Conservation (phyloP, 108 stramenopile species). For the Cyclotella cryptica region DNA sequence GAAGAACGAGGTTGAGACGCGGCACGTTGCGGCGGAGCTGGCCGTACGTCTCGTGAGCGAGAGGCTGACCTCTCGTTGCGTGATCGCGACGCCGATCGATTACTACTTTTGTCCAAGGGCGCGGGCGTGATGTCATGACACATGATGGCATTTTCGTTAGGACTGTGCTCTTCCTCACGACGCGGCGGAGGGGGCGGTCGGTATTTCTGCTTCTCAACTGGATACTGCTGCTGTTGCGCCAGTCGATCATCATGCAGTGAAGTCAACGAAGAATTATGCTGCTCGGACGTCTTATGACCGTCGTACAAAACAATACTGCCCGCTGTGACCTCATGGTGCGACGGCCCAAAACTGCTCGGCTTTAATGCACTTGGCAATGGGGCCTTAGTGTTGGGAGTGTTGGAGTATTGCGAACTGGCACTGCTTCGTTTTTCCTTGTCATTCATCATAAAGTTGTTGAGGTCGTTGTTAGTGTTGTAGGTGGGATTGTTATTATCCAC, state of each 20-base stretch:
- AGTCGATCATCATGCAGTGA: conserved; percentile 1
- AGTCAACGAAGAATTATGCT: background rate
- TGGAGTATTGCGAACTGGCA: background rate
- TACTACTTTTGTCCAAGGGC: background rate
- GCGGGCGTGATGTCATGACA: background rate
- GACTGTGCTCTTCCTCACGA: conserved; percentile 2
- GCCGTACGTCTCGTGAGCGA: background rate
- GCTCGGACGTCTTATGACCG: background rate
- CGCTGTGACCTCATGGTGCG: no score
- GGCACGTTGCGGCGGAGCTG: conserved; percentile 1
- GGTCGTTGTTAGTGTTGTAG: conserved; percentile 1
- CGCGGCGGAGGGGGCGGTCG: conserved; percentile 23
- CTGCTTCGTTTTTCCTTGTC: background rate
- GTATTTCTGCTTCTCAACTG: background rate
- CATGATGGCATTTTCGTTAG: background rate
- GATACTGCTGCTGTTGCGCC: background rate
- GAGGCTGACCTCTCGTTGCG: conserved; percentile 11
- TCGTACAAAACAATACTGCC: background rate
- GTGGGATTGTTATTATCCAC: background rate
- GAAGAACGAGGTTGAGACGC: background rate
- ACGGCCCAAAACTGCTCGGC: background rate
- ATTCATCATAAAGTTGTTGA: background rate
- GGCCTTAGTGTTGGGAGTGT: background rate
- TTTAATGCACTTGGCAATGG: conserved; percentile 1
- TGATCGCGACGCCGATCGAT: conserved; percentile 1